These are phyloP conservation scores for Rhizophagus sp. DNA, from an alignment of 192 early-diverging fungal species.

Conservation along the genomic window DNA sequence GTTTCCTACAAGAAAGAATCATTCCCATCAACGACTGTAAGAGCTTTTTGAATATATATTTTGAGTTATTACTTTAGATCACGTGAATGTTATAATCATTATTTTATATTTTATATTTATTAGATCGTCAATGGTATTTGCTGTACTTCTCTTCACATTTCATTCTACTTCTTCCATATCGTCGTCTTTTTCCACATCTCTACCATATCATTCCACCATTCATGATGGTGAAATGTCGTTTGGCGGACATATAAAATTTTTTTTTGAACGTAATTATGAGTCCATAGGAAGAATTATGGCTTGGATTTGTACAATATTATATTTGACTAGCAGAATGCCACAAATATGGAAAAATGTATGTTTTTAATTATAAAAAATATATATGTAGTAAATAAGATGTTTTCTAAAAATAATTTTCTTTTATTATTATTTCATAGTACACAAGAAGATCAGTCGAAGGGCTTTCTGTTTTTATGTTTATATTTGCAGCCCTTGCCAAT, in stretches of 20 bases:
- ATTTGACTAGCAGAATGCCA: slow-evolving; percentile 71
- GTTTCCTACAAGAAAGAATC: slow-evolving; percentile 23
- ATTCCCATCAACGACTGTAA: slow-evolving; percentile 20
- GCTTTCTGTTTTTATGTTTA: slow-evolving; percentile 73
- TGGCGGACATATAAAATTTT: neutral
- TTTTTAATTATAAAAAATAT: too few relatives aligned
- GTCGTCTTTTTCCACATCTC: neutral
- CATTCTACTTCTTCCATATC: slow-evolving; percentile 2
- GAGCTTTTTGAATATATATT: neutral
- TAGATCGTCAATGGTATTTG: slow-evolving; percentile 21
- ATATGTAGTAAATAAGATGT: too few relatives aligned
- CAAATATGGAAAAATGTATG: slow-evolving; percentile 72
- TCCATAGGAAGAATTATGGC: slow-evolving; percentile 62
- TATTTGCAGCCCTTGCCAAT: slow-evolving; percentile 71
- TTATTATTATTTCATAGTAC: slow-evolving; percentile 30
- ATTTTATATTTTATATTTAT: neutral
- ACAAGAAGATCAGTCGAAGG: slow-evolving; percentile 65
- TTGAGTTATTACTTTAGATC: neutral
- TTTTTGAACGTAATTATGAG: slow-evolving; percentile 11
- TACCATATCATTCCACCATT: neutral
- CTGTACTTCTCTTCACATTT: slow-evolving; percentile 26
- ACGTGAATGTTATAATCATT: neutral
- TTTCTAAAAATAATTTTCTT: neutral
- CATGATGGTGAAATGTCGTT: neutral
- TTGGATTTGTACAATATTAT: slow-evolving; percentile 66